These are phyloP conservation scores for Ceratobasidium sp. DNA, from an alignment of 1,284 basidiomycete genomes.

Conservation along the genomic window DNA sequence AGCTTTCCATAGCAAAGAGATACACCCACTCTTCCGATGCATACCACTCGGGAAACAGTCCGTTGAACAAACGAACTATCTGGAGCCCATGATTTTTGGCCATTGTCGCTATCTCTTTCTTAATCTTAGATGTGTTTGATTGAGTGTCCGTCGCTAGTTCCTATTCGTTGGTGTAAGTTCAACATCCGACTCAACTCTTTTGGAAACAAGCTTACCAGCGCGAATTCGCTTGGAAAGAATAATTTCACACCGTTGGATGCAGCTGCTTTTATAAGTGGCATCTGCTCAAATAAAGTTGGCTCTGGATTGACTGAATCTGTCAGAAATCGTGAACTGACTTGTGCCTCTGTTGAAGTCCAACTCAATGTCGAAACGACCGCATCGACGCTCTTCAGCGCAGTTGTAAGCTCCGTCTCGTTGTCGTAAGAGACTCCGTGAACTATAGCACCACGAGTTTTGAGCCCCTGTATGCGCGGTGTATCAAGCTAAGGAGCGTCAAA, in stretches of 20 bases:
- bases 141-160: constrained; percentile 17
- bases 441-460: background rate
- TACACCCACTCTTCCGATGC: constrained; percentile 22
- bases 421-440: constrained; percentile 20
- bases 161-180: background rate
- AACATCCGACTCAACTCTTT: background rate
- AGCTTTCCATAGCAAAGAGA: too few relatives aligned
- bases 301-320: background rate
- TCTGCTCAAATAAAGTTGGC: background rate
- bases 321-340: background rate
- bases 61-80: constrained; percentile 25
- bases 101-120: constrained; percentile 7
- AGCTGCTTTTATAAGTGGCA: constrained; percentile 22
- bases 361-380: constrained; percentile 30
- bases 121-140: constrained; percentile 29
- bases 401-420: constrained; percentile 17
- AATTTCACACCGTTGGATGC: constrained; percentile 11
- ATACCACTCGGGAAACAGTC: constrained; percentile 40
- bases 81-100: constrained; percentile 9
- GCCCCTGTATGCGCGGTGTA: constrained; percentile 22
- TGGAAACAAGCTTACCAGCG: background rate
- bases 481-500: too few relatives aligned
- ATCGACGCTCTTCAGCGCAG: constrained; percentile 3
- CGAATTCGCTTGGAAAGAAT: constrained; percentile 41
- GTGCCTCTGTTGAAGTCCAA: constrained; percentile 21